Evolutionary conservation across 768 basidiomycete species (phyloP).

Genomic region (Agrocybe chaxingu): DNA sequence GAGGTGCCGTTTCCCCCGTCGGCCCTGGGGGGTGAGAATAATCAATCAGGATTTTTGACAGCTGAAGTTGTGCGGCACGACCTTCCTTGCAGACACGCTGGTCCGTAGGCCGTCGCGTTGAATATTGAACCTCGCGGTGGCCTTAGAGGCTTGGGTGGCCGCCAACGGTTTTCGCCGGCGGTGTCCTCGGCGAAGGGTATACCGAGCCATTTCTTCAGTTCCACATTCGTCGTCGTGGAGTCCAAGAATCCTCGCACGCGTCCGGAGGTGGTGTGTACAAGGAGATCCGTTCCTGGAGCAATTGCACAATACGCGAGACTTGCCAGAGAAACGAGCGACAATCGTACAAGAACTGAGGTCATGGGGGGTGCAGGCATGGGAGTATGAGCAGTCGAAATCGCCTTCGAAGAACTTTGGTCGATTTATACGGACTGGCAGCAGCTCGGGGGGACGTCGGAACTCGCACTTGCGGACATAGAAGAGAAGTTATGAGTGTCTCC

Average conservation of each 20-base stretch:
- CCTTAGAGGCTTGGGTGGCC: constrained; percentile 21
- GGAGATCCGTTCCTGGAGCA: neutral
- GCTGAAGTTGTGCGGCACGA: neutral
- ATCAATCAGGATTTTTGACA: neutral
- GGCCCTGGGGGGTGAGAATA: constrained; percentile 13
- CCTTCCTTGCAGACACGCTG: constrained; percentile 32
- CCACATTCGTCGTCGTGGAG: constrained; percentile 16
- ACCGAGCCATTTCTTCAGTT: constrained; percentile 28
- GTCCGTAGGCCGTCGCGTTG: constrained; percentile 28
- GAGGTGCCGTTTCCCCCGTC: constrained; percentile 30
- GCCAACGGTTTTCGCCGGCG: constrained; percentile 25
- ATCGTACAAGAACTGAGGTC: neutral
- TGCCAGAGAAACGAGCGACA: neutral
- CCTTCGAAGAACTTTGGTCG: neutral
- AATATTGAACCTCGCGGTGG: constrained; percentile 12
- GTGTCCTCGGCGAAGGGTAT: constrained; percentile 28
- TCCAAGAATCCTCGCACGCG: constrained; percentile 23
- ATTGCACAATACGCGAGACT: neutral
- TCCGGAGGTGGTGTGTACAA: constrained; percentile 23
- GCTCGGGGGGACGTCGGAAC: constrained; percentile 6
- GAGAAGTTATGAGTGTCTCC: no score
- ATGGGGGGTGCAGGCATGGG: constrained; percentile 1
- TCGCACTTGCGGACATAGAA: no score
- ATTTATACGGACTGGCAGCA: neutral
- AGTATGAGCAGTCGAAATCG: neutral